Conservation (phyloP, 768 basidiomycete species). For the Leccinum disarticulatum region DNA sequence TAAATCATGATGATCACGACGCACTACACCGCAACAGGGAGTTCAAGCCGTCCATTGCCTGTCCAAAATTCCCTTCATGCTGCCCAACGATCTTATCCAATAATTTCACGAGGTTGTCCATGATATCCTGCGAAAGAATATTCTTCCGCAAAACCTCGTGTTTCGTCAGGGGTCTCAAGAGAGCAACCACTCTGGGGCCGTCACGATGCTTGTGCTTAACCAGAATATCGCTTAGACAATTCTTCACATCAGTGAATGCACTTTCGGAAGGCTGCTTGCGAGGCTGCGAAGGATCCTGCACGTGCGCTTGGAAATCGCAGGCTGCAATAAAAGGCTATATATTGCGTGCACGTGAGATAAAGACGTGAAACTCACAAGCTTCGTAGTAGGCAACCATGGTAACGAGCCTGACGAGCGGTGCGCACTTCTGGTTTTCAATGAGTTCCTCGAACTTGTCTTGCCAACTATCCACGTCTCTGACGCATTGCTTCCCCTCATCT, state of each 20-base stretch:
- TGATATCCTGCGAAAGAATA: conserved; percentile 17
- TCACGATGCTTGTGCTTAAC: conserved; percentile 18
- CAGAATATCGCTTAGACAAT: conserved; percentile 13
- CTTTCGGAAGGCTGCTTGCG: background rate
- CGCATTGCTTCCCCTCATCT: conserved; percentile 24
- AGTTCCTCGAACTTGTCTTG: conserved; percentile 8
- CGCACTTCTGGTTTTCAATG: conserved; percentile 12
- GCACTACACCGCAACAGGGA: conserved; percentile 19
- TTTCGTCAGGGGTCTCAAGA: conserved; percentile 22
- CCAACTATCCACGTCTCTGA: conserved; percentile 18
- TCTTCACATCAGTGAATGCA: conserved; percentile 13
- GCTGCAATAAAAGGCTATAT: conserved; percentile 2
- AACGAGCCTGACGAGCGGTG: conserved; percentile 21
- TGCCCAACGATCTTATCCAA: conserved; percentile 13
- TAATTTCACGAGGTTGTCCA: conserved; percentile 13
- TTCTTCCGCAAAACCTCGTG: conserved; percentile 14
- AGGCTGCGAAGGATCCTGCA: background rate
- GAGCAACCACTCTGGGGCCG: conserved; percentile 22
- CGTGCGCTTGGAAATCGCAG: background rate
- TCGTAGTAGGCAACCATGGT: conserved; percentile 25
- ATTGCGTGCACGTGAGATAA: background rate
- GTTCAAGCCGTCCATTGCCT: conserved; percentile 24
- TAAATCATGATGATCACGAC: background rate
- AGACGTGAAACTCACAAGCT: conserved; percentile 12
- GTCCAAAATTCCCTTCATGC: conserved; percentile 11